A percentile compares a stretch with the other conserved stretches of the same genome.
Evolutionary conservation across 1,139 yeast genomes (phyloP).

Genomic region (Spencermartinsiella ligniputridi): DNA sequence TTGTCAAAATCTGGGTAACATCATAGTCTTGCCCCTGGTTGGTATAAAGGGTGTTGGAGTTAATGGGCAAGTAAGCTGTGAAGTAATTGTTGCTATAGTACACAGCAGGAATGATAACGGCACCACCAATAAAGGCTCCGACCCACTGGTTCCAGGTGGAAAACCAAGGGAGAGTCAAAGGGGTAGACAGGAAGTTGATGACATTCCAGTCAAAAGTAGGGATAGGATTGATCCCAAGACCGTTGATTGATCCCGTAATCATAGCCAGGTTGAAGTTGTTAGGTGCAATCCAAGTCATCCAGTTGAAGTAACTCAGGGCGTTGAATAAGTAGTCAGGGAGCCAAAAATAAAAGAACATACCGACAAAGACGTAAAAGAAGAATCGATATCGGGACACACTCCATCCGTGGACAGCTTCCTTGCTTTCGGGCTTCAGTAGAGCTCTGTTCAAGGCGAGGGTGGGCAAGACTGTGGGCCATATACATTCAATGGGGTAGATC

Average conservation of each 20-base stretch:
- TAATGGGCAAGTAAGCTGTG: conserved; percentile 53
- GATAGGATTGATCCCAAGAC: conserved; percentile 57
- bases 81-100: conserved; percentile 49
- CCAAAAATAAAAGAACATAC: conserved; percentile 52
- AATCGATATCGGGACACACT: conserved; percentile 42
- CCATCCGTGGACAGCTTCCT: conserved; percentile 45
- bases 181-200: conserved; percentile 26
- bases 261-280: conserved; percentile 48
- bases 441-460: conserved; percentile 53
- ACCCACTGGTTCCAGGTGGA: conserved; percentile 40
- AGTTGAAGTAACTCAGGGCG: conserved; percentile 52
- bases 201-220: conserved; percentile 52
- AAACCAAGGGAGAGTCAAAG: conserved; percentile 43
- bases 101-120: conserved; percentile 41
- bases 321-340: conserved; percentile 49
- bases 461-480: conserved; percentile 56
- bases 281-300: conserved; percentile 64
- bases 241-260: conserved; percentile 54
- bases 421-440: conserved; percentile 14
- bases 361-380: conserved; percentile 40
- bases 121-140: conserved; percentile 43
- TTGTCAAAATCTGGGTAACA: conserved; percentile 40
- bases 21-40: conserved; percentile 45
- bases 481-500: conserved; percentile 50
- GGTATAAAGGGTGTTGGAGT: conserved; percentile 44